Percentiles rank a stretch among this genome's conserved stretches.
Evolutionary conservation across 345 rosid genomes (phyloP).

Genomic region (Luvunga scandens): DNA sequence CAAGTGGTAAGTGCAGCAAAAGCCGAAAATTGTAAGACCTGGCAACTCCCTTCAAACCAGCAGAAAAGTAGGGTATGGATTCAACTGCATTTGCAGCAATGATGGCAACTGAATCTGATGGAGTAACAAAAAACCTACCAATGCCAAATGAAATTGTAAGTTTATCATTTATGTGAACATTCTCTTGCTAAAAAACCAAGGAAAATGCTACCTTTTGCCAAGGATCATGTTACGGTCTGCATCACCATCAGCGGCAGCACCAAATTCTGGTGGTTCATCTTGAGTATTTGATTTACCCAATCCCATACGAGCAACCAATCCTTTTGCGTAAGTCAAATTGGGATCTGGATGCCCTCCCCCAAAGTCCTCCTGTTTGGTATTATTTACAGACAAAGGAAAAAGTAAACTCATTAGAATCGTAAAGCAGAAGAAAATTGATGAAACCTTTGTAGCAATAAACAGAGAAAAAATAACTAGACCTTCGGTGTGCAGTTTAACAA

Average conservation of each 20-base stretch:
- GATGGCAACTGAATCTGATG: constrained; percentile 97
- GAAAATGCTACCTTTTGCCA: constrained; percentile 73
- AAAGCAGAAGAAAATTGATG: not conserved
- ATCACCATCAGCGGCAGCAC: constrained; percentile 99
- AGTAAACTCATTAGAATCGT: not conserved
- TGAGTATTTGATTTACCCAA: constrained; percentile 67
- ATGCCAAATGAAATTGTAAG: constrained; percentile 10
- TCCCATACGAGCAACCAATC: constrained; percentile 94
- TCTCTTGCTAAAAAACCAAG: constrained; percentile 3
- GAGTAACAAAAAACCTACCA: constrained; percentile 93
- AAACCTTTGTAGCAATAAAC: constrained; percentile 1
- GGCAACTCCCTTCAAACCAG: constrained; percentile 98
- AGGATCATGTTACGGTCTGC: constrained; percentile 99
- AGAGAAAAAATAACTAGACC: constrained; percentile 41
- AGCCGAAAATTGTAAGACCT: constrained; percentile 44
- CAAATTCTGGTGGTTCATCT: constrained; percentile 93
- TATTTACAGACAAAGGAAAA: constrained; percentile 11
- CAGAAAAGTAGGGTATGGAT: constrained; percentile 87
- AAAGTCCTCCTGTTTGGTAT: constrained; percentile 81
- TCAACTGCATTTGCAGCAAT: constrained; percentile 97
- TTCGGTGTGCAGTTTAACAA: constrained; percentile 89
- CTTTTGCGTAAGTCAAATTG: constrained; percentile 96
- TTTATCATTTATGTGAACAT: constrained; percentile 10
- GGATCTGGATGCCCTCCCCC: constrained; percentile 99
- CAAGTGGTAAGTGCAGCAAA: not conserved